Evolutionary conservation across 31 red algal species (phyloP).

Genomic region (Porphyra umbilicalis): DNA sequence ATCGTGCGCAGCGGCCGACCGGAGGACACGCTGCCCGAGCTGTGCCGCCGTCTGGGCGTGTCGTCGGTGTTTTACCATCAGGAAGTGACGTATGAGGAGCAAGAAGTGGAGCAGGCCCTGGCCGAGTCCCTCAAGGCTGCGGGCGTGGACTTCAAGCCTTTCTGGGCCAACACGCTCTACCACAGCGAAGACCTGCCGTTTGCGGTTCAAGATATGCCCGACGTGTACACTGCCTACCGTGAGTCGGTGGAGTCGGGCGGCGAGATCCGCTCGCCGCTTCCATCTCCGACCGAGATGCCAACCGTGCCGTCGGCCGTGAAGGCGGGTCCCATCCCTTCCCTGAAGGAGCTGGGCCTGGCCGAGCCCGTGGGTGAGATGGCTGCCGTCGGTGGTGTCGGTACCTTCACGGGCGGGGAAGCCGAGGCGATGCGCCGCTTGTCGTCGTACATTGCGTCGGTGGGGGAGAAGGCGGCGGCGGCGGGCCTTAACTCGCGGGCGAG

Average conservation of each 20-base stretch:
- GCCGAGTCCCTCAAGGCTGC: constrained; percentile 49
- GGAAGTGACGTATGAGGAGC: constrained; percentile 91
- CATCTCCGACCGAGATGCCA: constrained; percentile 39
- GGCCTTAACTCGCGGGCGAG: not conserved
- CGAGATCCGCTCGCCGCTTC: constrained; percentile 63
- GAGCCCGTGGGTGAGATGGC: constrained; percentile 5
- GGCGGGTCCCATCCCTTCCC: constrained; percentile 71
- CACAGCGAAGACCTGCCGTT: constrained; percentile 94
- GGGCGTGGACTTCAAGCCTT: constrained; percentile 36
- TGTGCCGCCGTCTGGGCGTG: constrained; percentile 40
- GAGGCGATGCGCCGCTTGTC: constrained; percentile 69
- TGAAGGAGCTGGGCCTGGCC: constrained; percentile 63
- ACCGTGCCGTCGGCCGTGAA: constrained; percentile 33
- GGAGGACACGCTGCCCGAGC: constrained; percentile 60
- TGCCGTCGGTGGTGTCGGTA: constrained; percentile 17
- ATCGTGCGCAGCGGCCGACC: constrained; percentile 76
- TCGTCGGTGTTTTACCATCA: constrained; percentile 62
- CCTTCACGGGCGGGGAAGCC: constrained; percentile 79
- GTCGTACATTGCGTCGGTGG: constrained; percentile 46
- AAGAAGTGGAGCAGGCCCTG: constrained; percentile 46
- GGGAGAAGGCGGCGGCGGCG: constrained; percentile 7
- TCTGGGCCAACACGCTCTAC: constrained; percentile 96
- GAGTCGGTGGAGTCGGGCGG: constrained; percentile 63
- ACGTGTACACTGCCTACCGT: constrained; percentile 95
- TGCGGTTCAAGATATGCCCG: constrained; percentile 71